These are phyloP conservation scores for Acanthochlamys bracteata DNA, from an alignment of 106 monocot species.

Conservation along the genomic window DNA sequence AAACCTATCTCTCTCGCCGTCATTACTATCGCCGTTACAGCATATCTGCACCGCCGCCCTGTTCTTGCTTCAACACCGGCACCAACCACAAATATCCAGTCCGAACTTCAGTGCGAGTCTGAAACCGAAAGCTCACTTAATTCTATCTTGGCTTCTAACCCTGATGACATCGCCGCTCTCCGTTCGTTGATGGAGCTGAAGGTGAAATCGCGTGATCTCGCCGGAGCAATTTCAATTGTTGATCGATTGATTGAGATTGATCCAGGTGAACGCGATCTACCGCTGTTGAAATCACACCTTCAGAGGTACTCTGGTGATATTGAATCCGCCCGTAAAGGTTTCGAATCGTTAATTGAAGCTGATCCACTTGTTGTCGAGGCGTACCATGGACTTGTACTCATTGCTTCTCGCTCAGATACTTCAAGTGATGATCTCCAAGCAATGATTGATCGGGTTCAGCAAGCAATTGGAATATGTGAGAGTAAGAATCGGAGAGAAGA, in stretches of 20 bases:
- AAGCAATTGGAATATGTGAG: conserved; percentile 46
- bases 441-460: conserved; percentile 33
- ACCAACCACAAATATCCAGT: conserved; percentile 1
- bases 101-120: conserved; percentile 10
- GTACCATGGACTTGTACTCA: conserved; percentile 72
- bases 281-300: conserved; percentile 52
- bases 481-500: conserved; percentile 48
- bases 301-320: conserved; percentile 39
- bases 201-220: conserved; percentile 41
- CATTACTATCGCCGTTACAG: too few species aligned
- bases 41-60: too few species aligned
- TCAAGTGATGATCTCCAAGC: conserved; percentile 17
- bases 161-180: conserved; percentile 35
- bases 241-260: conserved; percentile 50
- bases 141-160: conserved; percentile 21
- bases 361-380: conserved; percentile 69
- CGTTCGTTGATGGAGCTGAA: conserved; percentile 49
- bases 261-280: conserved; percentile 52
- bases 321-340: conserved; percentile 39
- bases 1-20: too few species aligned
- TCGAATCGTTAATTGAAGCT: conserved; percentile 50
- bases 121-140: conserved; percentile 34
- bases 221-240: conserved; percentile 35
- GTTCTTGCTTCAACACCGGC: conserved; percentile 5
- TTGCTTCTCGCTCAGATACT: conserved; percentile 21